Percentiles rank a stretch among this genome's conserved stretches.
Evolutionary conservation across 2,329 filamentous ascomycete species (phyloP).

Genomic region (Fusarium burgessii): DNA sequence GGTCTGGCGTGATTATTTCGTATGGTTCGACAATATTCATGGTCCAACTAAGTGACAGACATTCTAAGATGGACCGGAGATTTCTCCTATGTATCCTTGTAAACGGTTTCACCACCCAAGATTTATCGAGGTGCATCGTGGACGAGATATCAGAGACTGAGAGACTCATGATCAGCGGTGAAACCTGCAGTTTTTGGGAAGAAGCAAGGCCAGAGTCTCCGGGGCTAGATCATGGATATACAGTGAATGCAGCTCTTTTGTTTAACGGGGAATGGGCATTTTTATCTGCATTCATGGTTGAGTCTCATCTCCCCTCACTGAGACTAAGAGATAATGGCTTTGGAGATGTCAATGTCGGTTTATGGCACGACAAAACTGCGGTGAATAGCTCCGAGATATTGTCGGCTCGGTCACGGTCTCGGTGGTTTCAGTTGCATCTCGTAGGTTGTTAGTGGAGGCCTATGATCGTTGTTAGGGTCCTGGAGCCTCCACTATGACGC

Average conservation of each 20-base stretch:
- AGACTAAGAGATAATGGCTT: neutral
- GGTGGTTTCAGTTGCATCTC: conserved; percentile 30
- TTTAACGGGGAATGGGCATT: neutral
- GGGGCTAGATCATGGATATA: conserved; percentile 19
- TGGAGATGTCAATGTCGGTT: neutral
- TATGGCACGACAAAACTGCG: conserved; percentile 26
- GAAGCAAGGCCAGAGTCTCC: conserved; percentile 36
- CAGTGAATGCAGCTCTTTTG: neutral
- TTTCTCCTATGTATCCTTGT: neutral
- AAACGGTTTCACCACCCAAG: neutral
- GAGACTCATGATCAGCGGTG: conserved; percentile 34
- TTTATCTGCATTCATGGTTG: neutral
- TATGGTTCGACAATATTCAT: conserved; percentile 5
- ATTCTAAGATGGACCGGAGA: neutral
- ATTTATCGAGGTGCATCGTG: neutral
- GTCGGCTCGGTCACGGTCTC: conserved; percentile 37
- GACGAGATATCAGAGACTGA: neutral
- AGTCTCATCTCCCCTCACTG: neutral
- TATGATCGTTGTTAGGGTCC: conserved; percentile 18
- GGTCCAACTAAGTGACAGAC: neutral
- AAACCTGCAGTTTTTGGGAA: conserved; percentile 39
- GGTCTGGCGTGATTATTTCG: neutral
- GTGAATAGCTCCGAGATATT: conserved; percentile 27
- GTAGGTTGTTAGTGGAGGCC: conserved; percentile 19
- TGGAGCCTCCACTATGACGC: conserved; percentile 39